Base-by-base conservation (phyloP, 768 basidiomycete genomes). In the Amylocystis lapponica region DNA sequence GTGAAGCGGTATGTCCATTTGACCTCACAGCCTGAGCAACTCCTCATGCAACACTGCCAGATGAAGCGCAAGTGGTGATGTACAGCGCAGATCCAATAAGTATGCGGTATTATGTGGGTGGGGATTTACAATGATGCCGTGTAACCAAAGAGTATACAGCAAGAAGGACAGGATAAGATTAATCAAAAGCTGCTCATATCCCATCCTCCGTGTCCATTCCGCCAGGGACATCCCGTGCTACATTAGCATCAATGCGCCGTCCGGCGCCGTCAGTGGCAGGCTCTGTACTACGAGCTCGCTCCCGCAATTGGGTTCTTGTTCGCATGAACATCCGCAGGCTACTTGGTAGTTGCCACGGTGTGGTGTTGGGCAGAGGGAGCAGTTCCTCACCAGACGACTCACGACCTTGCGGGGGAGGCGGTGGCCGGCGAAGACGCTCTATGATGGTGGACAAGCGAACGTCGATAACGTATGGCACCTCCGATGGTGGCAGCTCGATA, bases 1-100 rank as follows among this genome's bases (percentile, higher is more conserved):
- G 81, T 36, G 69, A 78, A 51, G 81, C 82, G 42, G 95, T 96
- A 65, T 46, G 83, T 66, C 14, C 25, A 25, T 23, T 27, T 27
- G 20, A 22, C 12, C 29, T 30, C 30, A 3, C 19, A 17, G 12
- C 9, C 16, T 14, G 11, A 44, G 53, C 10, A 17, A 14, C 36
- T 31, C 36, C 40, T 39, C 27, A 39, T 36, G 7, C 12, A 8
- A n/a, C 19, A 10, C 39, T 7, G 31, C 10, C 41, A 81, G 79
- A 71, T 81, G 75, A 72, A 69, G 44, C 69, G 78, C 48, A 78
- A 74, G 55, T 76, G 74, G 74, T 78, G 54, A 68, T 32, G 11
- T 27, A 32, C 16, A n/a, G n/a, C n/a, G n/a, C n/a, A n/a, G n/a
- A n/a, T n/a, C n/a, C n/a, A n/a, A n/a, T n/a, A n/a, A n/a, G n/a